A percentile compares a stretch with the other conserved stretches of the same genome.
Evolutionary conservation across 129 eudicot species (phyloP).

Genomic region (Ambrosia artemisiifolia): DNA sequence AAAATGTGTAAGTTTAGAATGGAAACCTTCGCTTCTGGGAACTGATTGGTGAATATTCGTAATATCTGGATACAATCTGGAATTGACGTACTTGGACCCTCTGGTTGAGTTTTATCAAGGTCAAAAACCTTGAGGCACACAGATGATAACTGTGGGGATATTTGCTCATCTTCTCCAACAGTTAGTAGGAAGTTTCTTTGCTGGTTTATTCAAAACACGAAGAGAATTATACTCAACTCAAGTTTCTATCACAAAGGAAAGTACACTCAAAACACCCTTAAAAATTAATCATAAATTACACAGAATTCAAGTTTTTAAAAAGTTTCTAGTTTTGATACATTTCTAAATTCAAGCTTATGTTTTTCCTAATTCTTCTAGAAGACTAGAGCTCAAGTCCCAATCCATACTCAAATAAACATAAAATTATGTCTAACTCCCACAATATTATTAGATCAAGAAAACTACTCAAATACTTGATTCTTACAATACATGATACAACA

Average conservation of each 20-base stretch:
- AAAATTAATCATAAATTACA: neutral
- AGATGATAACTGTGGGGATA: conserved; percentile 69
- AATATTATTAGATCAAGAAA: too few species aligned
- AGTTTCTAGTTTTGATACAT: conserved; percentile 2
- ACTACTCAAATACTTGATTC: too few species aligned
- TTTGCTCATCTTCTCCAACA: conserved; percentile 89
- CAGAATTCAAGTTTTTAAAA: neutral
- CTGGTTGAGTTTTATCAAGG: conserved; percentile 79
- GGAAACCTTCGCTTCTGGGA: conserved; percentile 85
- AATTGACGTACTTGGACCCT: conserved; percentile 75
- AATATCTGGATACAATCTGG: conserved; percentile 91
- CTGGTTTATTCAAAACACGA: conserved; percentile 39
- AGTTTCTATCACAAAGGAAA: neutral
- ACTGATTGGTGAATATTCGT: conserved; percentile 87
- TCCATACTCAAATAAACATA: too few species aligned
- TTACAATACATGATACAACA: too few species aligned
- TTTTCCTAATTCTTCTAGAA: neutral
- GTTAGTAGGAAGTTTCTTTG: conserved; percentile 91
- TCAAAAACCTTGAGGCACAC: conserved; percentile 88
- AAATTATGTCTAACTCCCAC: too few species aligned
- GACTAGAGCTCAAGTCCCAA: too few species aligned
- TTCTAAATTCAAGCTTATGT: conserved; percentile 8
- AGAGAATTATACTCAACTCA: conserved; percentile 2
- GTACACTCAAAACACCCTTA: neutral
- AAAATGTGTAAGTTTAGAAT: neutral